Conservation (phyloP, 352 stramenopile genomes). For the Globisporangium middletonii region DNA sequence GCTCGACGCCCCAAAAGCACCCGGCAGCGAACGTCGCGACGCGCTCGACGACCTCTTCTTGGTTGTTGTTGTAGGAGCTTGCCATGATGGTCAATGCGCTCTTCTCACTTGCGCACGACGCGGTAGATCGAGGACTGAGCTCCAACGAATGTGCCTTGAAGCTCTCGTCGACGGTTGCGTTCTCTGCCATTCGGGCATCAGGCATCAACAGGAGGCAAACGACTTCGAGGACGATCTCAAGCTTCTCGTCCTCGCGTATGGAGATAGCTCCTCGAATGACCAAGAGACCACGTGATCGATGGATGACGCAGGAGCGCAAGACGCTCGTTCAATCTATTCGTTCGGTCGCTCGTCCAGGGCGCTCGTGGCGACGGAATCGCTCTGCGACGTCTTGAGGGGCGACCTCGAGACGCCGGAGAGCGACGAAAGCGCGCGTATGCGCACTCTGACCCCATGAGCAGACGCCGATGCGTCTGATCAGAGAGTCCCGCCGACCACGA, state of each 20-base stretch:
- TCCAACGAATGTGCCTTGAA: neutral
- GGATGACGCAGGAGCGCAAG: neutral
- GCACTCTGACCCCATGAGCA: slow-evolving; percentile 19
- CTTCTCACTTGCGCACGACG: too few relatives aligned
- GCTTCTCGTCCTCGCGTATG: too few relatives aligned
- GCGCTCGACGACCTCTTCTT: slow-evolving; percentile 7
- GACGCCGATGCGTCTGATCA: neutral
- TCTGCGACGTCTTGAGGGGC: slow-evolving; percentile 6
- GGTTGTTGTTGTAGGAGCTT: neutral
- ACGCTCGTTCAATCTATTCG: neutral
- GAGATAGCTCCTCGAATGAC: too few relatives aligned
- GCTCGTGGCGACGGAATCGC: slow-evolving; percentile 11
- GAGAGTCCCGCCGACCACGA: slow-evolving; percentile 14
- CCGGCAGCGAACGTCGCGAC: slow-evolving; percentile 94
- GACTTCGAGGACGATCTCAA: neutral
- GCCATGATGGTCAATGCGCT: too few relatives aligned
- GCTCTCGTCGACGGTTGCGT: neutral
- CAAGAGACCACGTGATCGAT: too few relatives aligned
- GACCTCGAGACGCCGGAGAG: slow-evolving; percentile 8
- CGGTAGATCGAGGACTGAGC: neutral
- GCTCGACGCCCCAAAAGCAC: slow-evolving; percentile 97
- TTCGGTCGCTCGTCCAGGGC: neutral
- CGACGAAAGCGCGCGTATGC: slow-evolving; percentile 11
- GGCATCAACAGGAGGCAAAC: too few relatives aligned
- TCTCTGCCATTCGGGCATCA: neutral